Conservation (phyloP, 352 stramenopile species). For the Globisporangium parvum region DNA sequence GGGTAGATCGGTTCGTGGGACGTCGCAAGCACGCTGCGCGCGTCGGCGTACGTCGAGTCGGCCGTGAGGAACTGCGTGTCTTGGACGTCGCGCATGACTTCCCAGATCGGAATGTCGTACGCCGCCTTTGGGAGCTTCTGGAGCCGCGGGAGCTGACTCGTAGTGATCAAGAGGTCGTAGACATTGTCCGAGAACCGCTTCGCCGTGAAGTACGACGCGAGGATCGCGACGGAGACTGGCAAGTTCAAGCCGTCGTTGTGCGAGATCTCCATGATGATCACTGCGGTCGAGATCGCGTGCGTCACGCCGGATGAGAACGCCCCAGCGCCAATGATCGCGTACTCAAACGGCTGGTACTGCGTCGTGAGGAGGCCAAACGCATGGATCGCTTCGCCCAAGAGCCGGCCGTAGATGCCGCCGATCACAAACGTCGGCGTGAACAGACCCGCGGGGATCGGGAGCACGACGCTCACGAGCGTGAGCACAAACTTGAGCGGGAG, state of each 20-base stretch:
- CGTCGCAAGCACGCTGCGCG: slow-evolving; percentile 32
- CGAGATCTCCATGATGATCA: slow-evolving; percentile 93
- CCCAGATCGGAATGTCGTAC: slow-evolving; percentile 79
- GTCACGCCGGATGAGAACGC: slow-evolving; percentile 91
- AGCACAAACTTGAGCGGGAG: slow-evolving; percentile 75
- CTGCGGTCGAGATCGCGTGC: slow-evolving; percentile 87
- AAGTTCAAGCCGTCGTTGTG: slow-evolving; percentile 81
- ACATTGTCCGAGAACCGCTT: slow-evolving; percentile 89
- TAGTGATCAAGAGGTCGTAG: slow-evolving; percentile 88
- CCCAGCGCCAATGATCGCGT: slow-evolving; percentile 88
- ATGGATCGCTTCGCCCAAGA: slow-evolving; percentile 68
- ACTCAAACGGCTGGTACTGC: slow-evolving; percentile 88
- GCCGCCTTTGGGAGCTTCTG: slow-evolving; percentile 79
- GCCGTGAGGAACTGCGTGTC: slow-evolving; percentile 58
- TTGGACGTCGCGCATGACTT: slow-evolving; percentile 78
- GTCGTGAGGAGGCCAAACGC: slow-evolving; percentile 54
- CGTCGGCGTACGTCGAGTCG: slow-evolving; percentile 67
- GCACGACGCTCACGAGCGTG: slow-evolving; percentile 67
- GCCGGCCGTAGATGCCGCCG: slow-evolving; percentile 75
- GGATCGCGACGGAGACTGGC: slow-evolving; percentile 84
- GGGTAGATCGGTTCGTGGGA: slow-evolving; percentile 66
- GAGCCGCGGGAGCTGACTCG: slow-evolving; percentile 66
- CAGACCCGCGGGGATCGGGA: slow-evolving; percentile 69
- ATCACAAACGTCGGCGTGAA: slow-evolving; percentile 86
- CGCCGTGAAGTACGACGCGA: slow-evolving; percentile 87